Conservation (phyloP, 78 protist genomes). For the Blattamonas nauphoetae region DNA sequence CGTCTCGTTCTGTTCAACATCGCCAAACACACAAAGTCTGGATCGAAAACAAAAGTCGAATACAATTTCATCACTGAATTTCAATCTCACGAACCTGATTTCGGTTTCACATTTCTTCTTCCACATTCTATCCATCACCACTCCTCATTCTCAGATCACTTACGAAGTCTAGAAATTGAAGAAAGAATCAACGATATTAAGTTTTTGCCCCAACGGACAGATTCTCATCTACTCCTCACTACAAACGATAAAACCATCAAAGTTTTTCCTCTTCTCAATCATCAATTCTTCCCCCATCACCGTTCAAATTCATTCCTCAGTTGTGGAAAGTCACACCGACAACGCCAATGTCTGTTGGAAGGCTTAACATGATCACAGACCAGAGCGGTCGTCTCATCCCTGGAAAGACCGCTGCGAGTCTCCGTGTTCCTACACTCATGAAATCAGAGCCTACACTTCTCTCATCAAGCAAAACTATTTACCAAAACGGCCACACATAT, state of each 20-base stretch:
- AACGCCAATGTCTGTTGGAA: neutral
- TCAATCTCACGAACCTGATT: slow-evolving; percentile 91
- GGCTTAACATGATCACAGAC: neutral
- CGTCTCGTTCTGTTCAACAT: neutral
- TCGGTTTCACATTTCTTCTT: slow-evolving; percentile 40
- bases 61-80: slow-evolving; percentile 84
- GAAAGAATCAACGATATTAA: slow-evolving; percentile 89
- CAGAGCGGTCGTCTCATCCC: neutral
- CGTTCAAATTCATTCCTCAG: neutral
- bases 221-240: slow-evolving; percentile 63
- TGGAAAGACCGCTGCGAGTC: neutral
- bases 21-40: neutral
- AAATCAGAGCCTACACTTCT: neutral
- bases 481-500: slow-evolving; percentile 88
- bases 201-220: slow-evolving; percentile 55
- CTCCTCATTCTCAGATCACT: slow-evolving; percentile 44
- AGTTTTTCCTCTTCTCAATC: slow-evolving; percentile 69
- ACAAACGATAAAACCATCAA: slow-evolving; percentile 88
- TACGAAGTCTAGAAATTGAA: slow-evolving; percentile 89
- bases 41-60: slow-evolving; percentile 33
- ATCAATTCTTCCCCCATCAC: neutral
- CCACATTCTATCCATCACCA: neutral
- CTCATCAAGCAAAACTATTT: slow-evolving; percentile 46
- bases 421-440: slow-evolving; percentile 12
- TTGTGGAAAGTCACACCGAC: neutral